phyloP scores from a whole-genome alignment of 805 yeast species.

The Pichia exigua region DNA sequence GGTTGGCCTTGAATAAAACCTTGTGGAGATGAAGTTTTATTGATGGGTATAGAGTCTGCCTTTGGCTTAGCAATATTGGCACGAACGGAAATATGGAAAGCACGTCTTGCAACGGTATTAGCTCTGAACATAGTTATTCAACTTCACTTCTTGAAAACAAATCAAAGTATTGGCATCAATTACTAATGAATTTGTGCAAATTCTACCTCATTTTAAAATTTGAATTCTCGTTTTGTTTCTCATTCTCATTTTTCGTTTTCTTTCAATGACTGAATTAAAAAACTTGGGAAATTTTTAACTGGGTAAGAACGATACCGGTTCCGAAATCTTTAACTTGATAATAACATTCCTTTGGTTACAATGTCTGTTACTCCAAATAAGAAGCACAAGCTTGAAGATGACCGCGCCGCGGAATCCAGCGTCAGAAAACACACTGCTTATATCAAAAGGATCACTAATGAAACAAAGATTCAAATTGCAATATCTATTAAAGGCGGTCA shows the following conservation, averaged over 20 bases:
- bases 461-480: conserved; percentile 85
- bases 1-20: conserved; percentile 16
- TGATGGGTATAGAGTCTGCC: conserved; percentile 9
- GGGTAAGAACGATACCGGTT: not conserved
- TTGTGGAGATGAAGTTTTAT: conserved; percentile 9
- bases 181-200: too few relatives aligned
- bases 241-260: not conserved
- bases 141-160: too few relatives aligned
- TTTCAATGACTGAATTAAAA: not conserved
- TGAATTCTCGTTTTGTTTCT: not conserved
- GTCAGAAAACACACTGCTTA: conserved; percentile 32
- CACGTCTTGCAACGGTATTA: not conserved
- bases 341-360: not conserved
- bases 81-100: not conserved
- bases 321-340: not conserved
- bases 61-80: conserved; percentile 1
- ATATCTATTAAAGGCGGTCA: conserved; percentile 79
- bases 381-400: conserved; percentile 10
- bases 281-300: not conserved
- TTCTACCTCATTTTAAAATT: too few relatives aligned
- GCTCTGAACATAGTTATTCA: not conserved
- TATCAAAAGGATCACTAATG: conserved; percentile 74
- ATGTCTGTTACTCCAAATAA: not conserved
- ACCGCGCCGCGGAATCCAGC: conserved; percentile 1
- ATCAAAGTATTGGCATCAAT: too few relatives aligned